Evolutionary conservation across 1,284 basidiomycete species (phyloP).

Genomic region (Ganoderma multipileum): DNA sequence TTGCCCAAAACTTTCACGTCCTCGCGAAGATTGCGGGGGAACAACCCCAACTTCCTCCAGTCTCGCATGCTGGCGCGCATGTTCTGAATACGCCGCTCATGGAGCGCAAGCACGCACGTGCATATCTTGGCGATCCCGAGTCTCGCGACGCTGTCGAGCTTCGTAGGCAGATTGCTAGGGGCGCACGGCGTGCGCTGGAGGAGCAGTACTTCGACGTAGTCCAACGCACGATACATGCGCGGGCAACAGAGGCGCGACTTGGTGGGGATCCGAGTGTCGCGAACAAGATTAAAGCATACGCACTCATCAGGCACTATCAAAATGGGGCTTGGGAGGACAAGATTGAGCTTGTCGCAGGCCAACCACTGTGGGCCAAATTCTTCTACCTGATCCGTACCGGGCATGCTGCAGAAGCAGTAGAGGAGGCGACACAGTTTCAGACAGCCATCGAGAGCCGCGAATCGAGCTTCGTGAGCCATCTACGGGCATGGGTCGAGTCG

Average conservation of each 20-base stretch:
- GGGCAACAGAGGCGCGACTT: slow-evolving; percentile 86
- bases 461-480: slow-evolving; percentile 83
- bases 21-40: slow-evolving; percentile 76
- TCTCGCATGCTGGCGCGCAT: slow-evolving; percentile 79
- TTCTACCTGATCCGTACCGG: slow-evolving; percentile 94
- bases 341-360: slow-evolving; percentile 87
- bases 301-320: slow-evolving; percentile 81
- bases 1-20: slow-evolving; percentile 73
- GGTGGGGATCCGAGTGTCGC: slow-evolving; percentile 92
- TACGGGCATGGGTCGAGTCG: slow-evolving; percentile 89
- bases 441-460: slow-evolving; percentile 83
- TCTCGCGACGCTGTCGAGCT: slow-evolving; percentile 68
- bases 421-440: slow-evolving; percentile 78
- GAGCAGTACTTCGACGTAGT: slow-evolving; percentile 89
- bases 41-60: slow-evolving; percentile 70
- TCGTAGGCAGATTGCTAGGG: slow-evolving; percentile 75
- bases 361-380: slow-evolving; percentile 92
- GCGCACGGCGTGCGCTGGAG: slow-evolving; percentile 79
- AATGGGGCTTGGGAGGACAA: slow-evolving; percentile 86
- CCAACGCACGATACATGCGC: slow-evolving; percentile 84
- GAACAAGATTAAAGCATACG: slow-evolving; percentile 90
- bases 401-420: slow-evolving; percentile 80
- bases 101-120: slow-evolving; percentile 75
- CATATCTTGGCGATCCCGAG: slow-evolving; percentile 75
- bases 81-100: slow-evolving; percentile 78